Base-by-base conservation (phyloP, 257 asterid genomes). In the Ajuga chamaepitys region DNA sequence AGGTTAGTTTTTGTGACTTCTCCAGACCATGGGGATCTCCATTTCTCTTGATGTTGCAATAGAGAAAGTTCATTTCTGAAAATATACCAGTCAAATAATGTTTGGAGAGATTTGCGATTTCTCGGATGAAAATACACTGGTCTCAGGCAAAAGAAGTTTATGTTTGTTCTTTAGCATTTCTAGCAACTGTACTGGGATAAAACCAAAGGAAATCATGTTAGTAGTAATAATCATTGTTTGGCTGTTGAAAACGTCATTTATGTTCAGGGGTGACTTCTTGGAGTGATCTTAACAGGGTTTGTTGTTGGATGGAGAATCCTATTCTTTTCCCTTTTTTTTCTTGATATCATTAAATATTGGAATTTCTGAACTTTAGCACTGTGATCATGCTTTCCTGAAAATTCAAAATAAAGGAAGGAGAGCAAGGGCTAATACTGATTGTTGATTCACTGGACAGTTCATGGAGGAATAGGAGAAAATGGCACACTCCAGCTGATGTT, bases 381-480 rank as follows among this genome's bases (percentile, higher is more conserved):
- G 40, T 48, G 52, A 58, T 50, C 41, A 28, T 40, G 45, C 30
- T 58, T 48, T 58, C 58, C 26, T 58, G 44, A 42, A 58, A 38
- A 4, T 21, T 52, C 12, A 55, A 24, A 37, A 62, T 37, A 54
- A 46, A 26, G 32, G 44, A 61, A 38, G 21, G 21, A 24, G 45
- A 56, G 71, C 22, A 58, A 48, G n/a, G 56, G 17, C 37, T n/a
- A 13, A n/a, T 62, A 17, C 75, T 56, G 59, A 53, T 46, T 1
- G 24, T 30, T 80, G 11, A 72, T 70, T 48, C 68, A 44, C 25
- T 72, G 62, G 65, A 67, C 76, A 89, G 97, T 89, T 73, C 97
- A 89, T 79, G 97, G 97, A 62, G 95, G 97, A 62, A 83, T 89
- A 67, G 97, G 97, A 26, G 97, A 89, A 82, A 94, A 89, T 69